These are phyloP conservation scores for Zygosaccharomyces pseudorouxii DNA, from an alignment of 805 yeast species.

Conservation along the genomic window DNA sequence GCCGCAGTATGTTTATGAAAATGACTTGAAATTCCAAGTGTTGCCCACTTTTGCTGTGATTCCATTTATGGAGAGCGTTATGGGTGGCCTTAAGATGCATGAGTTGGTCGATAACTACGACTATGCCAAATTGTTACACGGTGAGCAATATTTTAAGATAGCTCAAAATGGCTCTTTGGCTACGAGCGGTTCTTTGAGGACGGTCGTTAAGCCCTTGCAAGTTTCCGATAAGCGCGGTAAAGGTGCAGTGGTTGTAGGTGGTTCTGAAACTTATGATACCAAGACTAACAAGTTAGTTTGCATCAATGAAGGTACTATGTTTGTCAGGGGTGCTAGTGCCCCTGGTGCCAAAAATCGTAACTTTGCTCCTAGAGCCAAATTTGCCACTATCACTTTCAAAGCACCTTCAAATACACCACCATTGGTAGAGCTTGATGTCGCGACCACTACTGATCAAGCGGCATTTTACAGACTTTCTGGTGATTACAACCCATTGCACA, in stretches of 20 bases:
- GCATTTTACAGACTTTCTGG: conserved; percentile 88
- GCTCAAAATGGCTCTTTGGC: conserved; percentile 69
- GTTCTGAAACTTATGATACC: conserved; percentile 63
- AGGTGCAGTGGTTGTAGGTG: conserved; percentile 69
- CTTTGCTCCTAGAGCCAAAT: conserved; percentile 45
- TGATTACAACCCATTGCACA: conserved; percentile 91
- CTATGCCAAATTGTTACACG: conserved; percentile 86
- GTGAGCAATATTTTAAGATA: conserved; percentile 86
- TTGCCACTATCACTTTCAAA: conserved; percentile 58
- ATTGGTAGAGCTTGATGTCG: conserved; percentile 56
- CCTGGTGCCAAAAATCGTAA: conserved; percentile 46
- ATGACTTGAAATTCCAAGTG: conserved; percentile 70
- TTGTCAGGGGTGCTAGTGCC: conserved; percentile 69
- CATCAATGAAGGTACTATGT: conserved; percentile 78
- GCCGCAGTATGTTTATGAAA: conserved; percentile 75
- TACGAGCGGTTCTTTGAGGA: conserved; percentile 56
- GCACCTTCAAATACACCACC: conserved; percentile 59
- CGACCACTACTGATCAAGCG: conserved; percentile 70
- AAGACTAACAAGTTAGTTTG: conserved; percentile 65
- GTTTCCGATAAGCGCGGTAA: conserved; percentile 82
- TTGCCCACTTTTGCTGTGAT: conserved; percentile 88
- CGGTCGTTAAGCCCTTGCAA: conserved; percentile 64
- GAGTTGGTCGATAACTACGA: conserved; percentile 73
- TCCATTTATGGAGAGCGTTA: conserved; percentile 67
- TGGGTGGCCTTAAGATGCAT: conserved; percentile 53